phyloP scores from a whole-genome alignment of 371 early-diverging fungal genomes.

The Capillidium rhysosporum region DNA sequence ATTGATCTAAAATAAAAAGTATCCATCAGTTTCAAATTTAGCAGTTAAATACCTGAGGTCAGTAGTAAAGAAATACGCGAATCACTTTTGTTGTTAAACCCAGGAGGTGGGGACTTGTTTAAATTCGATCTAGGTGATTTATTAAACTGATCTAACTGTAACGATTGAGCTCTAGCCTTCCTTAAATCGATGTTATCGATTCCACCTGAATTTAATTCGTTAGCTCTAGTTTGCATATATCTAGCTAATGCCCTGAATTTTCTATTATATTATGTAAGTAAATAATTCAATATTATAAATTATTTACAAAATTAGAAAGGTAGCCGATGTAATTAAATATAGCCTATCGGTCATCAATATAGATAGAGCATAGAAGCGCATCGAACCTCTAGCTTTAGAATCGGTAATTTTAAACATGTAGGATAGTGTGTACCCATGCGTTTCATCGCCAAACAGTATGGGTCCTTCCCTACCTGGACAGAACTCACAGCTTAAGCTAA shows the following conservation, averaged over 20 bases:
- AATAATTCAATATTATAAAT: background rate
- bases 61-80: no score
- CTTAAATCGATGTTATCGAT: background rate
- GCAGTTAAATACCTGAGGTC: background rate
- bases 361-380: constrained; percentile 37
- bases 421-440: constrained; percentile 44
- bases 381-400: constrained; percentile 43
- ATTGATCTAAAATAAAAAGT: background rate
- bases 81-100: no score
- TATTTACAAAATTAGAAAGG: constrained; percentile 36
- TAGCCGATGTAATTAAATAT: constrained; percentile 44
- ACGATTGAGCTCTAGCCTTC: background rate
- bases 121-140: background rate
- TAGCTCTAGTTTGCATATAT: constrained; percentile 9
- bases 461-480: constrained; percentile 50
- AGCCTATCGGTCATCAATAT: constrained; percentile 48
- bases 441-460: constrained; percentile 49
- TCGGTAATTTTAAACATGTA: constrained; percentile 52
- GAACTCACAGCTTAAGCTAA: constrained; percentile 40
- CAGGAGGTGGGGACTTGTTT: no score
- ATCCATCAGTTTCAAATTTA: no score
- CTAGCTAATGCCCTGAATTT: constrained; percentile 8
- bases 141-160: background rate
- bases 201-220: background rate
- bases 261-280: background rate